Base-by-base conservation (phyloP, 768 basidiomycete species). In the Amanita pallidorosea region DNA sequence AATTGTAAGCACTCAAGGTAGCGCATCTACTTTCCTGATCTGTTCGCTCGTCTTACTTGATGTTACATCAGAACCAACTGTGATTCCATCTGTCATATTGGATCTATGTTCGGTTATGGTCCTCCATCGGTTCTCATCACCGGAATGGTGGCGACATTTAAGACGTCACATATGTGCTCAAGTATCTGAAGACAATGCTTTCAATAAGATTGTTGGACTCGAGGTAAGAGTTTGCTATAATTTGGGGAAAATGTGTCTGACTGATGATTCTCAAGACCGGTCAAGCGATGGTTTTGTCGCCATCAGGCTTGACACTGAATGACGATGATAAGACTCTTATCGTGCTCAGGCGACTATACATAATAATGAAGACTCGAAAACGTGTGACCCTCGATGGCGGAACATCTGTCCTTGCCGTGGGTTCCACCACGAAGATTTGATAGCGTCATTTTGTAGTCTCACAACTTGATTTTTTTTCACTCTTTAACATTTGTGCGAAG, bases 61-160 rank as follows among this genome's bases (percentile, higher is more conserved):
- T 37, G 47, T 34, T 59, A 8, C 27, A 45, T 6, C 56, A 87
- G 82, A 88, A 53, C 86, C 86, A 0, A 87, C 83, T 0, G 79
- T 85, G 4, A 75, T 87, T 1, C 84, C 85, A 3, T 72, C 82
- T 0, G 77, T 80, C 0, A 63, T 88, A 2, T 66, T 88, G 1
- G 85, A 85, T 53, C 68, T 87, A 1, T 85, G 83, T 49, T 76
- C 76, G 1, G 66, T 85, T 0, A 63, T 77, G 0, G 75, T 88
- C n/a, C 55, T 86, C 2, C 85, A 87, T 55, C 70, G 85, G 1
- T 88, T 88, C 61, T 84, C 84, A 0, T 87, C 86, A 0, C 81
- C 82, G 0, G 71, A 80, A 2, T 87, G 85, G 85, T 84, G 83
- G 79, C 72, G 79, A 0, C 83, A 87, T 55, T 59, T 88, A 1